These are phyloP conservation scores for Takashimella koratensis DNA, from an alignment of 1,284 basidiomycete genomes.

Conservation along the genomic window DNA sequence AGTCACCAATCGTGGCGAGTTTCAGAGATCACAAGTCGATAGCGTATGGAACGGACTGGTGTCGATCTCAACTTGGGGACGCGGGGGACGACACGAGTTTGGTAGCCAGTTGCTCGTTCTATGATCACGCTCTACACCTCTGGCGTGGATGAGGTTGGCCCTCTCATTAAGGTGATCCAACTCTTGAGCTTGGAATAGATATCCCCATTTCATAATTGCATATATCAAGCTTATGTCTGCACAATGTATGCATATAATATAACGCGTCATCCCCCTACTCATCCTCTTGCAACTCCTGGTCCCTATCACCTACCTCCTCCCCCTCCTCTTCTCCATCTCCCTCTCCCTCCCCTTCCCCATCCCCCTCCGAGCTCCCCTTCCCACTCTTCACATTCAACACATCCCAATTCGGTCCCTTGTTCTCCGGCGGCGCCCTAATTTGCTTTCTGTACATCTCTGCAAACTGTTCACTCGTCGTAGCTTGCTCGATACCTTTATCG, in stretches of 20 bases:
- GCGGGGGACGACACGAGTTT: slow-evolving; percentile 51
- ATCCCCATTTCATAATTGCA: too few relatives aligned
- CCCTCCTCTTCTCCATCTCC: slow-evolving; percentile 35
- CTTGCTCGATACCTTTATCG: slow-evolving; percentile 87
- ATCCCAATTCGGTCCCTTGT: neutral
- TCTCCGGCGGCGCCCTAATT: slow-evolving; percentile 33
- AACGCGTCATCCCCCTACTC: too few relatives aligned
- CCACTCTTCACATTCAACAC: neutral
- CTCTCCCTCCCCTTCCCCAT: slow-evolving; percentile 31
- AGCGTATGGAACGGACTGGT: slow-evolving; percentile 96
- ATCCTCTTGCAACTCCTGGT: too few relatives aligned
- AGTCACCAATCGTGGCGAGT: slow-evolving; percentile 53
- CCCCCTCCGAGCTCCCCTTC: slow-evolving; percentile 4
- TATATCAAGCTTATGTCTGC: too few relatives aligned
- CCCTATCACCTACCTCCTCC: slow-evolving; percentile 11
- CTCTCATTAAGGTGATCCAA: too few relatives aligned
- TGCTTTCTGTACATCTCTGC: slow-evolving; percentile 66
- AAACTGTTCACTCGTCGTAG: slow-evolving; percentile 78
- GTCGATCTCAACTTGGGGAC: slow-evolving; percentile 53
- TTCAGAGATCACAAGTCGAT: slow-evolving; percentile 79
- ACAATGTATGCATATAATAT: too few relatives aligned
- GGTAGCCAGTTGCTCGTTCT: slow-evolving; percentile 92
- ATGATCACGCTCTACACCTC: slow-evolving; percentile 79
- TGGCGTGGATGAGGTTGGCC: slow-evolving; percentile 75
- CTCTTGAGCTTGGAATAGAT: too few relatives aligned